Percentiles rank a stretch among this genome's conserved stretches.
phyloP scores from a whole-genome alignment of 2,329 filamentous ascomycete genomes.

The Bimuria novae-zelandiae region DNA sequence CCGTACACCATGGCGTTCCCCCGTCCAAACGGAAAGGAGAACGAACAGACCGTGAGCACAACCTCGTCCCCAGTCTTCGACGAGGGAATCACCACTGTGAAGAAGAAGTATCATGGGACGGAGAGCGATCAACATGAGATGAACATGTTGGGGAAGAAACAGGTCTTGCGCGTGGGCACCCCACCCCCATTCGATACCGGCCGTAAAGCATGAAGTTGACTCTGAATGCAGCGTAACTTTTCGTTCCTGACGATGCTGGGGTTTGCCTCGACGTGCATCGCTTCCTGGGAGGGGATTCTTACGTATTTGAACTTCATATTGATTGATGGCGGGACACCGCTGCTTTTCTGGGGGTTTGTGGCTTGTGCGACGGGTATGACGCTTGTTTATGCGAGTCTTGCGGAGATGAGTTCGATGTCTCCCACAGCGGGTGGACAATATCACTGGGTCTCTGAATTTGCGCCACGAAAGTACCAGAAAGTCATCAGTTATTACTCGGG shows the following conservation, averaged over 20 bases:
- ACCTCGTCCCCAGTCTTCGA: not conserved
- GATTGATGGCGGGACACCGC: constrained; percentile 34
- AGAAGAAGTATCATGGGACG: constrained; percentile 2
- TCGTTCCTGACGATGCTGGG: constrained; percentile 18
- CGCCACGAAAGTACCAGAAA: constrained; percentile 14
- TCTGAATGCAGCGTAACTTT: constrained; percentile 5
- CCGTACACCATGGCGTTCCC: not conserved
- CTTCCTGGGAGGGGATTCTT: constrained; percentile 22
- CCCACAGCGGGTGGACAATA: constrained; percentile 26
- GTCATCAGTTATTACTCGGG: constrained; percentile 28
- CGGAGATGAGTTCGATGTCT: constrained; percentile 41
- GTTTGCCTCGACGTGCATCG: constrained; percentile 21
- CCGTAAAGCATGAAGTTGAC: too few species aligned
- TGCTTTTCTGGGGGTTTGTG: constrained; percentile 40
- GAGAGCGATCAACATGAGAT: constrained; percentile 6
- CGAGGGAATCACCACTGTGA: not conserved
- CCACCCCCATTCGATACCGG: too few species aligned
- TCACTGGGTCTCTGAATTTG: constrained; percentile 27
- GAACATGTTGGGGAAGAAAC: constrained; percentile 7
- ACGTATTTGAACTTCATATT: constrained; percentile 15
- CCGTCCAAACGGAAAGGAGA: not conserved
- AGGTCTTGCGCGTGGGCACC: constrained; percentile 6
- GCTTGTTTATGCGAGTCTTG: constrained; percentile 35
- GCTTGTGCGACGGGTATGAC: constrained; percentile 28
- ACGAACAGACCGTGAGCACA: not conserved